Base-by-base conservation (phyloP, 2,329 filamentous ascomycete species). In the Nothopassalora personata region DNA sequence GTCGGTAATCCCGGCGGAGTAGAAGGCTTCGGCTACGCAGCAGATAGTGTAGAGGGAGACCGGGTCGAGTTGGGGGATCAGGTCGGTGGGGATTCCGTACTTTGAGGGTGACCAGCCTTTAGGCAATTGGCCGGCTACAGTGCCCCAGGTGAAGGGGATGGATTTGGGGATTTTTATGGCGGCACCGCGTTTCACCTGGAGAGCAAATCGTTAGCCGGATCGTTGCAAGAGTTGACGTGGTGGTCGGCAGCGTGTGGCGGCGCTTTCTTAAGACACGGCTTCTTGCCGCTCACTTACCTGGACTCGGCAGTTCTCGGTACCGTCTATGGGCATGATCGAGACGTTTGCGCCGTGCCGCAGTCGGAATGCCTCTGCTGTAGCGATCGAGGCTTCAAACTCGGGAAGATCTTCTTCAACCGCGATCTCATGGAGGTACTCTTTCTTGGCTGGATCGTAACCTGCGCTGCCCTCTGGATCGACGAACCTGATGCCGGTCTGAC, bases 181-280 rank as follows among this genome's bases (percentile, higher is more conserved):
- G 33, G 95, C 94, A 56, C 93, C 93, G 85, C 96, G 97, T 84
- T 89, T 94, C 92, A 89, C 83, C 90, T 92, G 84, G 97, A 99
- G 77, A 23, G 23, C 3, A 23, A 23, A 23, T 23, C 23, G 23
- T 23, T 23, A 23, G 23, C 23, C 23, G 23, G 23, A 23, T 23
- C 23, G 23, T 2, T 23, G 23, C 23, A 23, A 23, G 23, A 23
- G 23, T 23, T 23, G 23, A 23, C 23, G 23, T 23, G 23, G 23
- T 3, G 23, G 23, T 23, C 75, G 99, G 82, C 23, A 23, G 23
- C 2, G 23, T 23, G 23, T 23, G 1, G 23, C 23, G 23, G 23
- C 23, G 23, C 23, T 23, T 23, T 23, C 23, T 23, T 23, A 67
- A 91, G 91, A 53, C 99, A 90, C 56, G 89, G 94, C 80, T 89